Evolutionary conservation across 2,329 filamentous ascomycete genomes (phyloP).

Genomic region (Xylariaceae sp.): DNA sequence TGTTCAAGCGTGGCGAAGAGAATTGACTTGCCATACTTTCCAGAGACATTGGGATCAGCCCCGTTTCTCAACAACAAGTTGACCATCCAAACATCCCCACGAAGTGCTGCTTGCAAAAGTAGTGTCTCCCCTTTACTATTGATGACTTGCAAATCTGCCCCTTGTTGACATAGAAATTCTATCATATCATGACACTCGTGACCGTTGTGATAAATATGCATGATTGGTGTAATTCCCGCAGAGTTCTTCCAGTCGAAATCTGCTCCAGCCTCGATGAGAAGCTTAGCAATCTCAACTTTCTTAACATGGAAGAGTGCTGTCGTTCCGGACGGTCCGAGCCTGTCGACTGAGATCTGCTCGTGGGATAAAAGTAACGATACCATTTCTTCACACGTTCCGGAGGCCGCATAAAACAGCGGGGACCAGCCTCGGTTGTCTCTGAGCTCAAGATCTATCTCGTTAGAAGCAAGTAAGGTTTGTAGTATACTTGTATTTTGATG

Average conservation of each 20-base stretch:
- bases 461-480: too few species aligned
- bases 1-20: background rate
- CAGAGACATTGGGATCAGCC: background rate
- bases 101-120: background rate
- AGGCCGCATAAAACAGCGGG: too few species aligned
- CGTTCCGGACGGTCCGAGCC: too few species aligned
- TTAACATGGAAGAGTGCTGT: background rate
- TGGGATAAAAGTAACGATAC: too few species aligned
- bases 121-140: background rate
- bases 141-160: background rate
- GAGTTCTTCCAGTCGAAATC: background rate
- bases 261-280: background rate
- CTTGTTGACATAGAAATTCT: background rate
- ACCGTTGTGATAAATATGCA: background rate
- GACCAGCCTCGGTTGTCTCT: too few species aligned
- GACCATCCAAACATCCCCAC: background rate
- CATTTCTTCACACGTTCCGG: too few species aligned
- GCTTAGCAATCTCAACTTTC: background rate
- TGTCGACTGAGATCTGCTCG: too few species aligned
- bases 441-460: too few species aligned
- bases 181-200: background rate
- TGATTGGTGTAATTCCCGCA: background rate
- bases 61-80: background rate
- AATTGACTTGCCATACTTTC: background rate
- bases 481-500: too few species aligned